Percentiles rank a stretch among this genome's conserved stretches.
These are phyloP conservation scores for Trypanosoma grayi DNA, from an alignment of 208 protist species.

Conservation along the genomic window DNA sequence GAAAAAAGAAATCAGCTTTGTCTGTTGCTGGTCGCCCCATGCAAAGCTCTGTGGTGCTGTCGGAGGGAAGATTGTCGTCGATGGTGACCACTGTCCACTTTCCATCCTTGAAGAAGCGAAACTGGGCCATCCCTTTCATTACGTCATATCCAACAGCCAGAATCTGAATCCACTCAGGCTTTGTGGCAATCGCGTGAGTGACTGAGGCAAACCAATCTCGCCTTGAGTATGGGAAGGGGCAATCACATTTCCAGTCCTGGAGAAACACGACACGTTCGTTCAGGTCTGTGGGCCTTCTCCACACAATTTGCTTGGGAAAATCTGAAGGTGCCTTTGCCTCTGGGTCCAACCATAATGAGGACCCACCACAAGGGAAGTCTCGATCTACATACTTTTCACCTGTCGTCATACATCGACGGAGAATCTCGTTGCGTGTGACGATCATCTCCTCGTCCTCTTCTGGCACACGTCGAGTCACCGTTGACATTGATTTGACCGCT, in stretches of 20 bases:
- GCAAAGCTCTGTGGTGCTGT: conserved; percentile 51
- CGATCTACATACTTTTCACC: conserved; percentile 60
- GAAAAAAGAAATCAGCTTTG: conserved; percentile 56
- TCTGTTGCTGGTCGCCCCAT: conserved; percentile 32
- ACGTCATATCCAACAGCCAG: conserved; percentile 63
- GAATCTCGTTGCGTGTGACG: conserved; percentile 43
- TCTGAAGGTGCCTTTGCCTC: conserved; percentile 29
- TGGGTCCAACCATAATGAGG: conserved; percentile 77
- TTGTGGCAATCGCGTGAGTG: conserved; percentile 57
- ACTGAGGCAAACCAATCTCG: conserved; percentile 81
- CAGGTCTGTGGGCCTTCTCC: conserved; percentile 54
- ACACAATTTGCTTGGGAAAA: conserved; percentile 57
- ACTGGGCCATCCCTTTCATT: conserved; percentile 77
- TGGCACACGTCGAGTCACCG: conserved; percentile 17
- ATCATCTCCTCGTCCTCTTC: conserved; percentile 14
- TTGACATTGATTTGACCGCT: conserved; percentile 18
- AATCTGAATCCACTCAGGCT: conserved; percentile 57
- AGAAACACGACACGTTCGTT: conserved; percentile 25
- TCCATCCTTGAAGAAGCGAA: conserved; percentile 84
- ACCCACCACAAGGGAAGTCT: conserved; percentile 78
- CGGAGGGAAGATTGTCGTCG: conserved; percentile 84
- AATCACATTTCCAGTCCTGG: conserved; percentile 29
- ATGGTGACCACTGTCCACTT: conserved; percentile 76
- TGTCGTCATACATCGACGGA: conserved; percentile 38
- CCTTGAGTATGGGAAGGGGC: conserved; percentile 50